Base-by-base conservation (phyloP, 768 basidiomycete genomes). In the Collybia sp. region DNA sequence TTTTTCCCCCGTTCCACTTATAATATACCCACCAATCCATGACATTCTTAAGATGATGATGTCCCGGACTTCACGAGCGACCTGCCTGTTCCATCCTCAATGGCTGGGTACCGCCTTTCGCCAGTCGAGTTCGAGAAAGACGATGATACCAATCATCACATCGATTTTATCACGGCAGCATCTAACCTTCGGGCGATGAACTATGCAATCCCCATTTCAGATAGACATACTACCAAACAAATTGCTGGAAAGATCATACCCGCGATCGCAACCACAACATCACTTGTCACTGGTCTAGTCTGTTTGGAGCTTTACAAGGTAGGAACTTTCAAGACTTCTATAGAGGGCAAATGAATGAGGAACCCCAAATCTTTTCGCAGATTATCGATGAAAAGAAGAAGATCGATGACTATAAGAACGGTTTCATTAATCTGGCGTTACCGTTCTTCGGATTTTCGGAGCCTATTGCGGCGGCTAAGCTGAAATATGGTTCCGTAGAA, bases 361-460 rank as follows among this genome's bases (percentile, higher is more conserved):
- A 39, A 38, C 16, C 32, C 19, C 9, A 41, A 11, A 44, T 30
- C 20, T 13, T 45, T 31, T 25, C 10, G 10, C 51, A 96, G 93
- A 77, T 98, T 61, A 94, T 99, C 54, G 96, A 97, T 62, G 86
- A 87, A 50, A 98, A 98, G 79, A 83, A 73, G 59, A 88, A 91
- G 60, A 72, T 98, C 12, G 96, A 98, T 54, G 79, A 87, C 40
- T 99, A 91, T 79, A 97, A 96, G 79, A 99, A 99, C 58, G 95
- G 94, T 33, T 99, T 99, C 65, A 80, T 98, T 58, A 99, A 99
- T 66, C 77, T 99, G 44, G 96, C 96, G 2, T 69, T 99, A 44
- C 96, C 96, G 1, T 98, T 98, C 84, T 98, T 98, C 60, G 96
- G 92, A 19, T 99, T 98, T 75, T 97, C 94, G 2, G 96, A 99